Base-by-base conservation (phyloP, 1,139 yeast genomes). In the Diutina pseudorugosa region DNA sequence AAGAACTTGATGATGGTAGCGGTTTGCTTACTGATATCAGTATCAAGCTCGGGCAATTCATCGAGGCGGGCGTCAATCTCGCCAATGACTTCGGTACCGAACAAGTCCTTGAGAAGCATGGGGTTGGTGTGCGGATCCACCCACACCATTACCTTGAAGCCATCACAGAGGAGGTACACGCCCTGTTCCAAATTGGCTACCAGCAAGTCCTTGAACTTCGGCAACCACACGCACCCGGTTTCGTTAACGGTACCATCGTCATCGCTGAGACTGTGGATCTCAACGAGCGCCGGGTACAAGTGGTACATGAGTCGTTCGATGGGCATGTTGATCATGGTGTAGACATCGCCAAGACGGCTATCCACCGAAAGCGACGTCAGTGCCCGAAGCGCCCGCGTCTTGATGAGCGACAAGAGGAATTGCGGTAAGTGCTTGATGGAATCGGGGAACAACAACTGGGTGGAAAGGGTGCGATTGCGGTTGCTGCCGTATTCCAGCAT, bases 371-470 rank as follows among this genome's bases (percentile, higher is more conserved):
- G 53, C 18, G 76, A 70, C 3, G 73, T 63, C 3, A 77, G 65
- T 33, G 73, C 77, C 53, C 83, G 75, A 60, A 91, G 72, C 1
- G 91, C 82, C 51, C 72, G 73, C 0, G 85, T 67, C 63, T 93
- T 93, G 59, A 84, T 75, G 55, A 90, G 79, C 0, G 94, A 74
- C 53, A 89, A 72, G 52, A 87, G 65, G 60, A 78, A 82, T 59
- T 84, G 74, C 5, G 95, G 83, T 53, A 93, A 71, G 50, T 89
- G 82, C 55, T 82, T 80, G 59, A 94, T 70, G 6, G 94, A 80
- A 51, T 85, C 87, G 0, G 98, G 98, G 68, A 93, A 75, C 9
- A 91, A 75, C 55, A 93, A 71, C 61, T 87, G 91, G 19, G 83
- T 79, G 14, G 83, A 75, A 30, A 81, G 69, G 0, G 79, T 63